These are phyloP conservation scores for Scutellaria baicalensis DNA, from an alignment of 257 asterid genomes.

Conservation along the genomic window DNA sequence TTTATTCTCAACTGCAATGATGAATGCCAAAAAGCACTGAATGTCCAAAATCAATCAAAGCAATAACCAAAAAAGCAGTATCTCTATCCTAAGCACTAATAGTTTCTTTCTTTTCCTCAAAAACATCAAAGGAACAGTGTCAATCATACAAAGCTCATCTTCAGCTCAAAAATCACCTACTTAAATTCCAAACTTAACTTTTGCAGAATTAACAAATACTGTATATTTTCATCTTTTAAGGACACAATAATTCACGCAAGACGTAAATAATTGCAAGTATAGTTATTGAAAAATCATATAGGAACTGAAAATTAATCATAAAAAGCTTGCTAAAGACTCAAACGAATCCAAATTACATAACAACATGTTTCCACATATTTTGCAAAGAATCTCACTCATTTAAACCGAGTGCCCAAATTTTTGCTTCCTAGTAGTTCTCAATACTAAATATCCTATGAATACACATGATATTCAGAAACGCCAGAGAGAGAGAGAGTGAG, in stretches of 20 bases:
- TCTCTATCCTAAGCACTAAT: background rate
- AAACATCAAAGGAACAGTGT: background rate
- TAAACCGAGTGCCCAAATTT: background rate
- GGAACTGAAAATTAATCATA: background rate
- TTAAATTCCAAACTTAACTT: background rate
- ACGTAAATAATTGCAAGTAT: background rate
- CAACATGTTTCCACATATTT: background rate
- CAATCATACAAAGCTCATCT: background rate
- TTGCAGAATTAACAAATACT: background rate
- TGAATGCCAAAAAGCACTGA: constrained; percentile 1
- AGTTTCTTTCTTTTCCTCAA: background rate
- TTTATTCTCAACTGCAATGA: constrained; percentile 34
- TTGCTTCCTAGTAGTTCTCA: background rate
- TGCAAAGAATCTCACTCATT: constrained; percentile 3
- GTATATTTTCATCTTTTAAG: too few relatives aligned
- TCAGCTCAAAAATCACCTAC: background rate
- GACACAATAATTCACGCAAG: background rate
- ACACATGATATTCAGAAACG: too few relatives aligned
- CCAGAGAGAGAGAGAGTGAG: background rate
- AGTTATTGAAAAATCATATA: background rate
- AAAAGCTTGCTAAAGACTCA: background rate
- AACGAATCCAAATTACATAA: background rate
- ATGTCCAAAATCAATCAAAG: background rate
- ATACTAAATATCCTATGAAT: background rate
- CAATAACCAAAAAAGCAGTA: background rate